phyloP scores from a whole-genome alignment of 257 asterid species.

The Schizonepeta tenuifolia region DNA sequence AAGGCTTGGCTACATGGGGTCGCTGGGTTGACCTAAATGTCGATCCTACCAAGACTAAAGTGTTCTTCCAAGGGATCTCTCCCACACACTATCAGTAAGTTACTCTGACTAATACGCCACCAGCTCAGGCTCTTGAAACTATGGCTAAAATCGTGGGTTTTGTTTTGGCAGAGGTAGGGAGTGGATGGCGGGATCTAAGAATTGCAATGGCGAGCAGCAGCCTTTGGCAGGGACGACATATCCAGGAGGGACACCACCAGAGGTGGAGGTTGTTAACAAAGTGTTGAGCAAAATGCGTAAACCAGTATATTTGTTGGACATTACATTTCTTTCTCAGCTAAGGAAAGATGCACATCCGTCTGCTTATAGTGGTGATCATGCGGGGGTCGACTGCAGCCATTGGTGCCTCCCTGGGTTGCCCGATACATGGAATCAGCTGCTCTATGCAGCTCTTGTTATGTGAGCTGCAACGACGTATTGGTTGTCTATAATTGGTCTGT shows the following conservation, averaged over 20 bases:
- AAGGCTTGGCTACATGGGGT: slow-evolving; percentile 70
- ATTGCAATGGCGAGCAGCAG: slow-evolving; percentile 60
- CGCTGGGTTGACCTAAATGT: slow-evolving; percentile 67
- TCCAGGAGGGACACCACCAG: slow-evolving; percentile 63
- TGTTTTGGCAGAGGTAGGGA: slow-evolving; percentile 56
- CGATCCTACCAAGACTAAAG: slow-evolving; percentile 60
- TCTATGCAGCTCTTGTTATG: slow-evolving; percentile 66
- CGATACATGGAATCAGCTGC: slow-evolving; percentile 82
- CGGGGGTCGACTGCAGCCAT: slow-evolving; percentile 74
- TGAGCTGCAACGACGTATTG: slow-evolving; percentile 21
- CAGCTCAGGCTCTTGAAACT: not conserved
- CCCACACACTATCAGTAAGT: slow-evolving; percentile 71
- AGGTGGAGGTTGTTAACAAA: slow-evolving; percentile 51
- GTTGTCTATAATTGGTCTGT: slow-evolving; percentile 27
- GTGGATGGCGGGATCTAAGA: slow-evolving; percentile 50
- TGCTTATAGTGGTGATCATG: slow-evolving; percentile 53
- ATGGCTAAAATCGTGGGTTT: not conserved
- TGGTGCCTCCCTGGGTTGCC: slow-evolving; percentile 93
- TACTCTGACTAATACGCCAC: not conserved
- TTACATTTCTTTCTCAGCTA: slow-evolving; percentile 69
- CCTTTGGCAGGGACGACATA: slow-evolving; percentile 62
- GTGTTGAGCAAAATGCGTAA: slow-evolving; percentile 52
- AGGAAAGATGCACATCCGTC: slow-evolving; percentile 88
- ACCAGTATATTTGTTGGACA: slow-evolving; percentile 59
- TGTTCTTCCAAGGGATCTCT: slow-evolving; percentile 74